These are phyloP conservation scores for Gaeumannomyces tritici DNA, from an alignment of 2,329 filamentous ascomycete species.

Conservation along the genomic window DNA sequence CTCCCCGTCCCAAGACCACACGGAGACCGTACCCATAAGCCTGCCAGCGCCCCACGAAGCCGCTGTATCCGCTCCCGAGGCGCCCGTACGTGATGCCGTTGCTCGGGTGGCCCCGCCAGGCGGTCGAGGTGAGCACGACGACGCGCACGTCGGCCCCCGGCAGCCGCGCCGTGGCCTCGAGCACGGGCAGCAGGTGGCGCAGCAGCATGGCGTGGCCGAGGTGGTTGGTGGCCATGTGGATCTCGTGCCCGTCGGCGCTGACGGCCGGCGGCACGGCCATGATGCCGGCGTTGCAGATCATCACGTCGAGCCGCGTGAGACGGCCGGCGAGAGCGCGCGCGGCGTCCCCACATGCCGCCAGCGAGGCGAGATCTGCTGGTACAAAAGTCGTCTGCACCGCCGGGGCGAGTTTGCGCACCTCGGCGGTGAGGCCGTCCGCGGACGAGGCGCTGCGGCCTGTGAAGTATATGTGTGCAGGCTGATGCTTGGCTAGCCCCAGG, in stretches of 20 bases:
- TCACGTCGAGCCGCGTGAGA: constrained; percentile 28
- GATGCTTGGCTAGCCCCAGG: constrained; percentile 27
- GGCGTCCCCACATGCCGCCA: constrained; percentile 23
- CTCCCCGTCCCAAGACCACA: no score
- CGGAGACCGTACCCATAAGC: constrained; percentile 15
- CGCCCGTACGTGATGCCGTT: constrained; percentile 14
- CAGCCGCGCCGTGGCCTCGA: constrained; percentile 12
- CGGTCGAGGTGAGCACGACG: constrained; percentile 13
- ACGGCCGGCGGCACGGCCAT: constrained; percentile 24
- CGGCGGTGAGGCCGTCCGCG: constrained; percentile 19
- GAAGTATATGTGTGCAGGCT: constrained; percentile 42
- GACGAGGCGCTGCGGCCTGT: constrained; percentile 37
- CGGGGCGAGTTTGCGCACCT: constrained; percentile 16
- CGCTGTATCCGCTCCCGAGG: constrained; percentile 14
- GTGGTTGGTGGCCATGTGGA: constrained; percentile 35
- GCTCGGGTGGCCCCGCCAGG: constrained; percentile 12
- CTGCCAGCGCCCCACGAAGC: constrained; percentile 10
- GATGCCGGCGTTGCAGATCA: constrained; percentile 34
- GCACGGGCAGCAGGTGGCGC: constrained; percentile 18
- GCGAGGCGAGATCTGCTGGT: constrained; percentile 28
- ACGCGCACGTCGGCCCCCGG: constrained; percentile 16
- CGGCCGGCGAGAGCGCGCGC: constrained; percentile 20
- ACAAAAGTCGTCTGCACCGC: constrained; percentile 20
- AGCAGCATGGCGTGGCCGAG: constrained; percentile 32
- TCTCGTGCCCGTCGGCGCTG: constrained; percentile 34